Conservation (phyloP, 192 early-diverging fungal genomes). For the Podila minutissima region DNA sequence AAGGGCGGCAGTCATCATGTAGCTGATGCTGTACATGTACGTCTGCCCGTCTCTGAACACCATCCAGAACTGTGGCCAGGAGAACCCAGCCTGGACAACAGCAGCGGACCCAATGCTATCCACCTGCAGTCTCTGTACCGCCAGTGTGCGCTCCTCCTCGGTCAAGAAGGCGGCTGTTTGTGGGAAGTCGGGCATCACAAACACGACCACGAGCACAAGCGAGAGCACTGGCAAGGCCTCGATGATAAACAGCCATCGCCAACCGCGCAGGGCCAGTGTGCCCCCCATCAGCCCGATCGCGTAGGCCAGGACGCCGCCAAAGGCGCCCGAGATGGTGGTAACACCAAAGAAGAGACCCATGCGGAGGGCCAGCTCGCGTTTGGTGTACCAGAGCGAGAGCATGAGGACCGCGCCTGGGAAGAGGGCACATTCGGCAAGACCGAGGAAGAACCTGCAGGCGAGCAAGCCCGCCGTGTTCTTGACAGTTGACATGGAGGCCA, state of each 20-base stretch:
- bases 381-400: conserved; percentile 59
- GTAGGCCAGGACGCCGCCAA: conserved; percentile 72
- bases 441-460: conserved; percentile 60
- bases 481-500: conserved; percentile 1
- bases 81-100: conserved; percentile 41
- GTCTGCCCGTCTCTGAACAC: conserved; percentile 51
- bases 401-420: conserved; percentile 29
- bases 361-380: conserved; percentile 54
- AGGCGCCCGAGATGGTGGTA: conserved; percentile 60
- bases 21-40: conserved; percentile 57
- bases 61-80: conserved; percentile 46
- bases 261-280: conserved; percentile 49
- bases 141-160: conserved; percentile 32
- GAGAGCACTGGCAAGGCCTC: conserved; percentile 57
- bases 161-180: conserved; percentile 49
- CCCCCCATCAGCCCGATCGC: conserved; percentile 64
- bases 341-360: conserved; percentile 59
- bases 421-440: conserved; percentile 59
- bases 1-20: conserved; percentile 63
- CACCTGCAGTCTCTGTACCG: conserved; percentile 19
- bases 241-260: conserved; percentile 68
- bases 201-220: conserved; percentile 27
- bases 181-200: conserved; percentile 53
- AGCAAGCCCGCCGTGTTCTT: conserved; percentile 42
- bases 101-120: conserved; percentile 34